Evolutionary conservation across 192 early-diverging fungal genomes (phyloP), one percentile per base, ranked within the genome.

Genomic region (Podila horticola): DNA sequence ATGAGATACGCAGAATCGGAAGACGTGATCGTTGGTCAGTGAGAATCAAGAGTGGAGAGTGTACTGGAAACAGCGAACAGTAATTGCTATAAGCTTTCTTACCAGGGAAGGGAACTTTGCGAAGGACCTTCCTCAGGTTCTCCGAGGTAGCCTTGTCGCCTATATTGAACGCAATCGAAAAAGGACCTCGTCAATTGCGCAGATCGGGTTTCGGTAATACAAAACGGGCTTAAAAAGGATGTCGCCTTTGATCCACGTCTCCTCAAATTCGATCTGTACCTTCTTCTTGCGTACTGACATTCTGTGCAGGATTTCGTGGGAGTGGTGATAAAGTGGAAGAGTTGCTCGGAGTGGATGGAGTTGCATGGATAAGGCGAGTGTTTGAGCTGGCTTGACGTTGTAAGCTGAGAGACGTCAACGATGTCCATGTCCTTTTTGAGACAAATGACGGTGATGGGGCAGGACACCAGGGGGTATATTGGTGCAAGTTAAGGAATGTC

Each of bases 21-120:
- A 12, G 4, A 45, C 9, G 41, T 45, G 41, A 45, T 45, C 3
- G 12, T 2, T 34, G 4, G 41, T 19, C 2, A 41, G 22, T 19
- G n/a, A 58, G 51, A 36, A 48, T 36, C 11, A 22, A 24, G n/a
- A 12, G n/a, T 8, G 24, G 52, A 22, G 2, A 55, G 9, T 22
- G 52, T 55, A 55, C 17, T 24, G 15, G 13, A 8, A 45, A 45
- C 17, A 55, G 2, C 22, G 10, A 55, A 2, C 12, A 5, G 7
- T n/a, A 22, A 22, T 26, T 22, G 11, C 7, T 26, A 2, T n/a
- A 19, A 6, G 12, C n/a, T 6, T 55, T 55, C 63, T 36, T 71
- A 88, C 87, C 87, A 75, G 86, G 87, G 48, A 89, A 88, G 7
- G 90, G 90, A 33, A 91, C 87, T n/a, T 88, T 89, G 5, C 90